These are phyloP conservation scores for Ascosphaera aggregata DNA, from an alignment of 2,329 filamentous ascomycete species.

Conservation along the genomic window DNA sequence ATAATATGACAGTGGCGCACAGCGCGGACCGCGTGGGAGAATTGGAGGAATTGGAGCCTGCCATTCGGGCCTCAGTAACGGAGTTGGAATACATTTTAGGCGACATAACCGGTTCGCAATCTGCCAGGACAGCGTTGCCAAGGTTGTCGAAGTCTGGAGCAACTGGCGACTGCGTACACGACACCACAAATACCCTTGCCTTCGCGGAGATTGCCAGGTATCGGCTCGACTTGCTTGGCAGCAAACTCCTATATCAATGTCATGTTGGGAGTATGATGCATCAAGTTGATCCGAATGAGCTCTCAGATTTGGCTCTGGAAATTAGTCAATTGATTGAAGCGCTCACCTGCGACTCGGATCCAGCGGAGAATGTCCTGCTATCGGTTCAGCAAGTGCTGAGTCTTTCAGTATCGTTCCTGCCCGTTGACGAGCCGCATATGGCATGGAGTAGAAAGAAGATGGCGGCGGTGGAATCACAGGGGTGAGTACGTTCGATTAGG, in stretches of 20 bases:
- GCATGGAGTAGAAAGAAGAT: constrained; percentile 65
- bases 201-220: constrained; percentile 55
- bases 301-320: constrained; percentile 39
- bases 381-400: constrained; percentile 53
- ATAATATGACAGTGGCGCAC: constrained; percentile 29
- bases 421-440: constrained; percentile 44
- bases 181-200: constrained; percentile 44
- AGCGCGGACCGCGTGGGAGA: background rate
- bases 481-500: constrained; percentile 28
- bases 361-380: constrained; percentile 46
- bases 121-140: constrained; percentile 15
- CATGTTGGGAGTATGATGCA: constrained; percentile 38
- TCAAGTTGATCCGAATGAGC: constrained; percentile 26
- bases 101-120: constrained; percentile 33
- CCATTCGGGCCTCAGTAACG: constrained; percentile 37
- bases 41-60: constrained; percentile 11
- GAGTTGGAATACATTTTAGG: constrained; percentile 38
- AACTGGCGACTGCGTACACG: constrained; percentile 55
- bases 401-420: constrained; percentile 59
- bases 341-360: constrained; percentile 46
- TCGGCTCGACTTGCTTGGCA: constrained; percentile 52
- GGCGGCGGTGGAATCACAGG: constrained; percentile 51
- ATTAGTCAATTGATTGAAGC: constrained; percentile 62
- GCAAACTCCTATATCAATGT: constrained; percentile 58
- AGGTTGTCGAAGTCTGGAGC: constrained; percentile 23